Evolutionary conservation across 441 rosid species (phyloP), one percentile per base, ranked within the genome.

Genomic region (Arabidopsis lyrata): DNA sequence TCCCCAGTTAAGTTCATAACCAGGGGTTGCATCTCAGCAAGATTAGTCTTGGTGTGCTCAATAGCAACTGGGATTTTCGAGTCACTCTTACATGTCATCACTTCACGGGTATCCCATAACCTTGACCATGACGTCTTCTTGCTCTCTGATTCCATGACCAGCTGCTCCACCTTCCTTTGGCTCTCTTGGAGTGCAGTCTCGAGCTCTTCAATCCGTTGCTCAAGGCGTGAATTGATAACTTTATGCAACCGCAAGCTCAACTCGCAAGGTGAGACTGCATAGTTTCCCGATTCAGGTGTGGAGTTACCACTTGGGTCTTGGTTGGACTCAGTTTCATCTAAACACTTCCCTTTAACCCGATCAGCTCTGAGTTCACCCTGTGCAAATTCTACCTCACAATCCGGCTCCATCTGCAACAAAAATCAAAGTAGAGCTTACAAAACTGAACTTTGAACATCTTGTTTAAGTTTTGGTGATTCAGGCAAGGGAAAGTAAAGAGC

Each of bases 1-100:
- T 90, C 93, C 39, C 94, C 93, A 13, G 87, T 78, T 73, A 92
- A 69, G 76, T 85, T 89, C 90, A 87, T 81, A 45, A 92, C 89
- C 38, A 88, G 74, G 10, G 95, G 94, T 61, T 86, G 79, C 39
- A 72, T 68, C 76, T 57, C 74, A 9, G 69, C 35, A 44, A 57
- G 66, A 68, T 78, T 65, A 48, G 52, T 44, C 24, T 81, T 77
- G 35, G 58, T 60, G 50, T 78, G 78, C 64, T 80, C 83, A 63
- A 73, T 70, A 50, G 44, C 50, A 63, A 18, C 50, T 13, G 76
- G 84, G 70, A 77, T 77, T 69, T 77, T 86, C 38, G 77, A 78
- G 5, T 71, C 71, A 4, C 82, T 74, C 20, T 77, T 73, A 71
- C 70, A 75, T 63, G 63, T 79, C 65, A 73, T 68, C 71, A 76